A percentile compares a stretch with the other conserved stretches of the same genome.
These are phyloP conservation scores for Allomyces macrogynus DNA, from an alignment of 192 early-diverging fungal species.

Conservation along the genomic window DNA sequence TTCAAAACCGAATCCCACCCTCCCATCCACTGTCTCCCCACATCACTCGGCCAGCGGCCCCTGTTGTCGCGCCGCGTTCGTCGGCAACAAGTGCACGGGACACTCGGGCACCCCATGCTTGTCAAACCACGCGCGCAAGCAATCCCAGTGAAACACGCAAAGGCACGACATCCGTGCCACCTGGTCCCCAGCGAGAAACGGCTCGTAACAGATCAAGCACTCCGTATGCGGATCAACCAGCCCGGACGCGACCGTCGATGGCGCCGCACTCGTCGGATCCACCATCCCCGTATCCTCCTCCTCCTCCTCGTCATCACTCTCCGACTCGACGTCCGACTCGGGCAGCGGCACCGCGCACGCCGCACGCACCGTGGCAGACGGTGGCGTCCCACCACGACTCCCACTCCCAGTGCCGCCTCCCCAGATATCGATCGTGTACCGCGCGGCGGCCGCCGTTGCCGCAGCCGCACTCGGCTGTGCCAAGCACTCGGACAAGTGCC, in stretches of 20 bases:
- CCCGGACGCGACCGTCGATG: neutral
- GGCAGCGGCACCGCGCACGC: too few species aligned
- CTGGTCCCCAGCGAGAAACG: neutral
- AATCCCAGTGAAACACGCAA: neutral
- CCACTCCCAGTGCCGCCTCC: neutral
- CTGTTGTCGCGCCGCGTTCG: too few species aligned
- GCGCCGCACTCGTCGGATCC: neutral
- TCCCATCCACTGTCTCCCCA: too few species aligned
- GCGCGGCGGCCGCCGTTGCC: neutral
- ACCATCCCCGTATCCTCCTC: neutral
- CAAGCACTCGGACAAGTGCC: neutral
- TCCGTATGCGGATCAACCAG: neutral
- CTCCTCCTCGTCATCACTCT: too few species aligned
- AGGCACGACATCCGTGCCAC: neutral
- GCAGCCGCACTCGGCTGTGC: neutral
- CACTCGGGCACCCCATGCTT: neutral
- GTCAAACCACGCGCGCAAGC: neutral
- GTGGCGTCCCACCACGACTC: neutral
- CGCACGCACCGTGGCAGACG: neutral
- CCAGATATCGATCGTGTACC: neutral
- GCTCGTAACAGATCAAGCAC: neutral
- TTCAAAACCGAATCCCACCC: too few species aligned
- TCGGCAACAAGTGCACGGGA: neutral
- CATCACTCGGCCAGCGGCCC: too few species aligned
- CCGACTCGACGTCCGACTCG: too few species aligned